phyloP scores from a whole-genome alignment of 2,329 filamentous ascomycete species.

The Neonectria hederae region DNA sequence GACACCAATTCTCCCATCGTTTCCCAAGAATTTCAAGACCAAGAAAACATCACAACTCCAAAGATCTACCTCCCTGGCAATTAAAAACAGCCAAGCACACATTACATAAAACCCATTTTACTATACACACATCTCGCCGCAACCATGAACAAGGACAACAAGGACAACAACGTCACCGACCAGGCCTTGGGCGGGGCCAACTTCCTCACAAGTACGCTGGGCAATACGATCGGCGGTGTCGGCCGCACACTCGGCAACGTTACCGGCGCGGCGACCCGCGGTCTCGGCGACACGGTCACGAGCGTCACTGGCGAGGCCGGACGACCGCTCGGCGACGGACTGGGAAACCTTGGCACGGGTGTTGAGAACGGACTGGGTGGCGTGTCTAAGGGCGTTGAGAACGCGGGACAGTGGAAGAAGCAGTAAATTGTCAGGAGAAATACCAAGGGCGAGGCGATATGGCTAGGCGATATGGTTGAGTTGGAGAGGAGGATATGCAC shows the following conservation, averaged over 20 bases:
- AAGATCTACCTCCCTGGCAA: not conserved
- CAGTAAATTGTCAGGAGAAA: conserved; percentile 26
- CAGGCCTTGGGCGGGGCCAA: conserved; percentile 49
- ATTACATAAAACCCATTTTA: not conserved
- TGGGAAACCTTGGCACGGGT: conserved; percentile 62
- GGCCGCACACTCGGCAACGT: conserved; percentile 53
- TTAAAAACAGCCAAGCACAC: not conserved
- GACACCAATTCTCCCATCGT: not conserved
- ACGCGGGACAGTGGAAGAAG: conserved; percentile 67
- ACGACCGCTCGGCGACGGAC: conserved; percentile 63
- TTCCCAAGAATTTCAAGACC: not conserved
- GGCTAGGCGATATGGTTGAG: not conserved
- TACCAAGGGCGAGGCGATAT: not conserved
- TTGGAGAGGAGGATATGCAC: not conserved
- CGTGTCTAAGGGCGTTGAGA: conserved; percentile 64
- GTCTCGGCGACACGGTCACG: conserved; percentile 65
- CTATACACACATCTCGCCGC: conserved; percentile 9
- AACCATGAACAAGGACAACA: conserved; percentile 36
- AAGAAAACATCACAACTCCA: not conserved
- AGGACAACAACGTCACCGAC: conserved; percentile 40
- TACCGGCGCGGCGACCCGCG: conserved; percentile 63
- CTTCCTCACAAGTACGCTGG: conserved; percentile 52
- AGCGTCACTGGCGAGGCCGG: conserved; percentile 63
- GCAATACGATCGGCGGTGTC: conserved; percentile 54
- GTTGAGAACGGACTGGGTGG: conserved; percentile 60